Percentiles rank a stretch among this genome's conserved stretches.
Evolutionary conservation across 306 rosid species (phyloP).

Genomic region (Chamaecrista fasciculata): DNA sequence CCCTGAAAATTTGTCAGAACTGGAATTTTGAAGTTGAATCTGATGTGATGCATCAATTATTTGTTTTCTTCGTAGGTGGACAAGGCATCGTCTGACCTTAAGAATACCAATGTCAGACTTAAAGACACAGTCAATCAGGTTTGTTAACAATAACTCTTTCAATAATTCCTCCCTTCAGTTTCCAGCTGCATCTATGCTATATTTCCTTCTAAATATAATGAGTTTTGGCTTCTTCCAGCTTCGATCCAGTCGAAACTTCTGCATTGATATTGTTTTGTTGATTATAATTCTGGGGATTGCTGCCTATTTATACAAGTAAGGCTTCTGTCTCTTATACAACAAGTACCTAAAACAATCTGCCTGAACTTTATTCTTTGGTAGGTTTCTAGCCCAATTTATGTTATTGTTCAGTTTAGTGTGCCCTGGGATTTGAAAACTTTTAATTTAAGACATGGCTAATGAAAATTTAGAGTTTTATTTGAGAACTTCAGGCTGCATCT

Average conservation of each 20-base stretch:
- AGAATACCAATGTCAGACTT: constrained; percentile 95
- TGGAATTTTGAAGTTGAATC: constrained; percentile 25
- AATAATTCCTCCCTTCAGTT: not conserved
- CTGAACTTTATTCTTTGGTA: not conserved
- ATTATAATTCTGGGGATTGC: constrained; percentile 95
- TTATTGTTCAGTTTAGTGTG: not conserved
- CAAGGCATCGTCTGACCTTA: constrained; percentile 89
- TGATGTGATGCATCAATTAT: constrained; percentile 18
- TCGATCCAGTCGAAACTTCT: constrained; percentile 95
- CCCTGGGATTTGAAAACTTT: not conserved
- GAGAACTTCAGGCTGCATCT: not conserved
- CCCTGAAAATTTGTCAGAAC: not conserved
- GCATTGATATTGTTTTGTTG: constrained; percentile 87
- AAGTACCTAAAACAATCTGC: not conserved
- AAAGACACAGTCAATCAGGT: constrained; percentile 95
- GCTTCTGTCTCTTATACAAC: constrained; percentile 22
- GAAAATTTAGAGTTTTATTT: not conserved
- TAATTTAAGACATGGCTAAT: not conserved
- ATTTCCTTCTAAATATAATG: constrained; percentile 33
- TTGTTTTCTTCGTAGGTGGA: constrained; percentile 63
- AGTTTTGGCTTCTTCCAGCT: constrained; percentile 60
- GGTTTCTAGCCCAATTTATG: not conserved
- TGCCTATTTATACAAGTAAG: constrained; percentile 98
- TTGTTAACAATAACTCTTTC: constrained; percentile 19
- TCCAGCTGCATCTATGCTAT: constrained; percentile 1